Percentiles rank a stretch among this genome's conserved stretches.
phyloP scores from a whole-genome alignment of 2,329 filamentous ascomycete genomes.

The Ophiostoma australiae region DNA sequence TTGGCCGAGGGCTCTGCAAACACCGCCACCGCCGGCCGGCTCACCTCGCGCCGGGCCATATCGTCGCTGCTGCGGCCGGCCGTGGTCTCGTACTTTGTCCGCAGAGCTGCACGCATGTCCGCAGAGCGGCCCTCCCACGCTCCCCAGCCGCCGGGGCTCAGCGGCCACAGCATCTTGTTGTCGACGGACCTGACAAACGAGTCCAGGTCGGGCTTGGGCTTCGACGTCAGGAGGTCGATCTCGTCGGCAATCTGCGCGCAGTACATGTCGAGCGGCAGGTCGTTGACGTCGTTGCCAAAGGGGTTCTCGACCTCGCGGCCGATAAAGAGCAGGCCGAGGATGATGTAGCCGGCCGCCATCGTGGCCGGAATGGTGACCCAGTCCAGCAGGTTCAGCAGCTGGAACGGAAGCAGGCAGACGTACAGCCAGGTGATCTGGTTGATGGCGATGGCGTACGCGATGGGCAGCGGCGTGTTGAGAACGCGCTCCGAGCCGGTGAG shows the following conservation, averaged over 20 bases:
- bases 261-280: constrained; percentile 59
- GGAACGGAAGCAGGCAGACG: constrained; percentile 66
- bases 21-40: neutral
- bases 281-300: constrained; percentile 64
- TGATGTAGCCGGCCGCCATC: neutral
- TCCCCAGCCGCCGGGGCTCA: constrained; percentile 42
- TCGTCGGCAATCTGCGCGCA: constrained; percentile 61
- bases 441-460: constrained; percentile 69
- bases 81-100: neutral
- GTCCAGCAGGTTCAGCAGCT: constrained; percentile 53
- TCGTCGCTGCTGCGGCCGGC: neutral
- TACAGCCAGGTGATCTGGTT: constrained; percentile 73
- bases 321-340: neutral
- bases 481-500: constrained; percentile 56
- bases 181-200: constrained; percentile 43
- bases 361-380: constrained; percentile 62
- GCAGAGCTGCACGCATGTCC: neutral
- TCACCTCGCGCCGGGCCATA: neutral
- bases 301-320: constrained; percentile 61
- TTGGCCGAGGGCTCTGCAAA: neutral
- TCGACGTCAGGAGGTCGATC: constrained; percentile 56
- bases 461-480: constrained; percentile 64
- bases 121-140: constrained; percentile 43
- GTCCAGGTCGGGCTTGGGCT: constrained; percentile 29
- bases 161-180: constrained; percentile 39